Evolutionary conservation across 1,284 basidiomycete species (phyloP), one percentile per base, ranked within the genome.

Genomic region (Trichosporon sp.): DNA sequence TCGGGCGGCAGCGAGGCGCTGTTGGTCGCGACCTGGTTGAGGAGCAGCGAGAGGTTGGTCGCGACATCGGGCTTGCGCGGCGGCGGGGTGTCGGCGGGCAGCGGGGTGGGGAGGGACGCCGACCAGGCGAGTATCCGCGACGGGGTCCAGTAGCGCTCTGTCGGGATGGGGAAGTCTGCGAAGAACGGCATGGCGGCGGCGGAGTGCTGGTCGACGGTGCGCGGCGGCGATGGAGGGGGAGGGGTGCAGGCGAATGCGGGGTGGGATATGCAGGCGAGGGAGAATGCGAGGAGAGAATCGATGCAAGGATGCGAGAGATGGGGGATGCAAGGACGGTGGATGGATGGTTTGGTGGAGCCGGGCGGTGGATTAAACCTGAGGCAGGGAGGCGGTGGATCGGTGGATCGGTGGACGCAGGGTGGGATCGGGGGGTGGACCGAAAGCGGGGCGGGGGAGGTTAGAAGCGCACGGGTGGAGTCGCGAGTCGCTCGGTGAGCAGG

Each of bases 91-190:
- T 58, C 53, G 53, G 53, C 53, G 25, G 53, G 53, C 25, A 58
- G 53, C 2, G 53, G 53, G 53, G 53, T 27, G 15, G 53, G 53
- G 27, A 58, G 53, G 12, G 53, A 58, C 53, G 53, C 53, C 12
- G 53, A 58, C 53, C 53, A 58, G 53, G 53, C 53, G 53, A 58
- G 53, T 58, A 58, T 58, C 53, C 53, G 53, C 27, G 53, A 58
- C 25, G 53, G 53, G n/a, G 53, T 58, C 53, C 53, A 58, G 53
- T 58, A 58, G 27, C 53, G 53, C 53, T 58, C 53, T 58, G 53
- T 58, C 53, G 53, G 53, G 29, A 58, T 58, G 53, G 53, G 53
- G 53, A 58, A 58, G 53, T 58, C 53, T 27, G 53, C 53, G 53
- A 58, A 58, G 53, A 58, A 58, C 27, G 53, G 53, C 53, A 58